phyloP scores from a whole-genome alignment of 768 basidiomycete species.

The Dacryopinax primogenitus region DNA sequence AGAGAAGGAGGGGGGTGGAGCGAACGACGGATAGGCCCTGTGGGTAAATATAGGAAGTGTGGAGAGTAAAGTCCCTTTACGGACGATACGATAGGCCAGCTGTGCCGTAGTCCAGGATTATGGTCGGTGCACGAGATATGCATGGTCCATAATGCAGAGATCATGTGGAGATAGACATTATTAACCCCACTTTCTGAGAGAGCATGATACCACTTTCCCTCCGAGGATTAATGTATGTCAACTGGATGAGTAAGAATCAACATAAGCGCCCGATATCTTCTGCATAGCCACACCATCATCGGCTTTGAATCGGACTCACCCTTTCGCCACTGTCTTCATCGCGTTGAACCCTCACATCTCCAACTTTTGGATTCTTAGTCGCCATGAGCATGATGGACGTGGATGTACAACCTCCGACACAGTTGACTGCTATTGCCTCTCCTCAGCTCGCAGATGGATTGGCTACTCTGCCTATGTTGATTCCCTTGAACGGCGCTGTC shows the following conservation, averaged over 20 bases:
- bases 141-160: neutral
- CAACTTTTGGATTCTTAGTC: too few relatives aligned
- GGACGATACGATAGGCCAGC: conserved; percentile 3
- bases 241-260: too few relatives aligned
- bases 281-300: too few relatives aligned
- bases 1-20: neutral
- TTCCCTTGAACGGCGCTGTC: neutral
- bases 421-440: neutral
- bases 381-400: neutral
- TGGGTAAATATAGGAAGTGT: neutral
- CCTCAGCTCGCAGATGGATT: neutral
- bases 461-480: neutral
- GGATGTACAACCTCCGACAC: neutral
- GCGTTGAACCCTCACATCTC: too few relatives aligned
- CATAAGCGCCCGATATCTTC: too few relatives aligned
- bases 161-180: neutral
- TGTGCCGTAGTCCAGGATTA: too few relatives aligned
- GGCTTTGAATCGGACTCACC: too few relatives aligned
- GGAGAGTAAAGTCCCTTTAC: neutral
- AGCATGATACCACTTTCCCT: too few relatives aligned
- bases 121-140: too few relatives aligned
- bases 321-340: too few relatives aligned
- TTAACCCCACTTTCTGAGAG: neutral
- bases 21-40: neutral
- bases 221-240: too few relatives aligned